Base-by-base conservation (phyloP, 2,329 filamentous ascomycete species). In the Nigrospora sphaerica region DNA sequence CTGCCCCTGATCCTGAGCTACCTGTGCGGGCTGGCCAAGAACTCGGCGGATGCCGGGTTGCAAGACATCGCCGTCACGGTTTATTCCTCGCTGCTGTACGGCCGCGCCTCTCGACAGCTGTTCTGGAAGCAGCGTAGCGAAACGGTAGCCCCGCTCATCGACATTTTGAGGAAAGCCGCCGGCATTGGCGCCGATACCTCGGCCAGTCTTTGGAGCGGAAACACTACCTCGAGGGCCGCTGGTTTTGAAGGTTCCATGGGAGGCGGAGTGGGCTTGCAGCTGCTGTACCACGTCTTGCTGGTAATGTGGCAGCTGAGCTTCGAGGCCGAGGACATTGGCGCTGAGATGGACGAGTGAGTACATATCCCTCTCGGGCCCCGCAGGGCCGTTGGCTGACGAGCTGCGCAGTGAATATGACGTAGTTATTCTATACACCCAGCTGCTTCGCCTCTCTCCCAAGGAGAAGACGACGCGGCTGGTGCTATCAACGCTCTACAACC, bases 241-340 rank as follows among this genome's bases (percentile, higher is more conserved):
- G 84, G 82, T 44, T 77, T 80, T 47, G 82, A 83, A 53, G 77
- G 77, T 5, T 71, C 72, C 4, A 61, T 86, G 31, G 85, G 90
- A 48, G 89, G 90, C 42, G 90, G 90, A 10, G 88, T 98, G 49
- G 89, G 90, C 2, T 73, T 98, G 36, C 93, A 98, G 65, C 78
- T 97, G 36, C 77, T 98, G 36, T 98, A 98, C 64, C 89, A 96
- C 60, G 87, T 96, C 14, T 77, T 98, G 18, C 76, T 98, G 43
- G 91, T 95, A 12, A 72, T 98, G 48, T 98, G 93, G 93, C 91
- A 97, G 72, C 75, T 98, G 55, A 95, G 90, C 62, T 98, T 98
- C 55, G 93, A 97, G 63, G 88, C 89, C 12, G 83, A 85, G 49
- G 68, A 74, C 2, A 74, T 85, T 59, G 81, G 81, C 34, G 78